Evolutionary conservation across 768 basidiomycete genomes (phyloP).

Genomic region (Pulveroboletus sp.): DNA sequence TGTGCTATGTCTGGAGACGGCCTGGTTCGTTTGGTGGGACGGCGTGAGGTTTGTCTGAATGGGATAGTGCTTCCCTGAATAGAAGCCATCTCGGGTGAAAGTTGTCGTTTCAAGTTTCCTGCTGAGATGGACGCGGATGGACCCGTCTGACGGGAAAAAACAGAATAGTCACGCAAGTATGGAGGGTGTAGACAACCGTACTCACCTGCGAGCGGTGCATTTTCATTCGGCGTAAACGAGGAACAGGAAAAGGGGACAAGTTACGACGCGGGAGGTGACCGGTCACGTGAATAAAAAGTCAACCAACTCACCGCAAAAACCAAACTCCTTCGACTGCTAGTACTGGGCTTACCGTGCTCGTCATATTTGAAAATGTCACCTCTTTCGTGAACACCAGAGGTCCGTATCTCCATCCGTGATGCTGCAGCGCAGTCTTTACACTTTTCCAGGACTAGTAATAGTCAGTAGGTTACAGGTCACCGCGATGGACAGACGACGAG

Average conservation of each 20-base stretch:
- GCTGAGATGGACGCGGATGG: slow-evolving; percentile 15
- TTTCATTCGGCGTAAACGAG: neutral
- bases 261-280: neutral
- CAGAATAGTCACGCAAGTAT: neutral
- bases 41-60: slow-evolving; percentile 6
- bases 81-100: slow-evolving; percentile 15
- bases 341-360: no score
- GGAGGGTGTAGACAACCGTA: neutral
- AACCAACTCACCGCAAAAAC: slow-evolving; percentile 1
- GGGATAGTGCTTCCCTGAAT: neutral
- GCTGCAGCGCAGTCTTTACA: neutral
- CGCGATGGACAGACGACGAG: no score
- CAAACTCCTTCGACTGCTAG: no score
- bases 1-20: slow-evolving; percentile 10
- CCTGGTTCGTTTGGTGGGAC: slow-evolving; percentile 17
- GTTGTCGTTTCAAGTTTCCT: slow-evolving; percentile 19
- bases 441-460: neutral
- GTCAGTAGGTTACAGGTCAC: no score
- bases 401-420: neutral
- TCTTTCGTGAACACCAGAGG: neutral
- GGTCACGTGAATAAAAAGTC: slow-evolving; percentile 27
- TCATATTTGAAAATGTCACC: neutral
- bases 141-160: slow-evolving; percentile 2
- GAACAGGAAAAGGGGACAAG: neutral
- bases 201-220: slow-evolving; percentile 20